Conservation (phyloP, 2,329 filamentous ascomycete species). For the Fusarium beomiforme region DNA sequence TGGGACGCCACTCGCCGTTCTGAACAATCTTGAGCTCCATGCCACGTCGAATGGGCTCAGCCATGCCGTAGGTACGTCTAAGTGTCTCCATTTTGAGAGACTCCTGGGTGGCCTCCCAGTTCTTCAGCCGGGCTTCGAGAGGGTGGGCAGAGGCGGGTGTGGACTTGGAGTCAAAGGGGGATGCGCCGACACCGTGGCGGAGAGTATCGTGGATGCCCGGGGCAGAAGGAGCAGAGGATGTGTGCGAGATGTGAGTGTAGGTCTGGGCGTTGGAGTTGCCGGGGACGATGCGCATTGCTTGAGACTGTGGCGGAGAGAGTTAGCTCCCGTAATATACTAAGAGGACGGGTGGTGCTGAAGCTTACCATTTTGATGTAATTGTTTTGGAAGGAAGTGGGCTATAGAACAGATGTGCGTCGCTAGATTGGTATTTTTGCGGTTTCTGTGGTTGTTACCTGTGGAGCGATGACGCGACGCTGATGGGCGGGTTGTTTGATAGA, state of each 20-base stretch:
- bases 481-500: not conserved
- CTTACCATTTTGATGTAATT: constrained; percentile 60
- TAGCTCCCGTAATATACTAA: constrained; percentile 26
- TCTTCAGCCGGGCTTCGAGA: constrained; percentile 86
- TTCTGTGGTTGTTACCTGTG: not conserved
- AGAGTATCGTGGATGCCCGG: constrained; percentile 95
- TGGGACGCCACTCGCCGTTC: constrained; percentile 82
- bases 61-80: constrained; percentile 87
- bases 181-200: constrained; percentile 81
- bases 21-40: constrained; percentile 95
- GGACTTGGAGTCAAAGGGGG: constrained; percentile 58
- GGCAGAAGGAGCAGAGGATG: constrained; percentile 83
- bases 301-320: constrained; percentile 38
- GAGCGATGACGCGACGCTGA: constrained; percentile 5
- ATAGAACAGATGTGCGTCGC: not conserved
- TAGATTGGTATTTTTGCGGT: not conserved
- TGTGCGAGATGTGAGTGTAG: constrained; percentile 70
- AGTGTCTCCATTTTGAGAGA: constrained; percentile 87
- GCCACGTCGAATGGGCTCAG: constrained; percentile 88
- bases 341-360: constrained; percentile 18
- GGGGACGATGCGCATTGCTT: constrained; percentile 93
- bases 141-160: constrained; percentile 77
- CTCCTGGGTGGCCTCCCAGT: constrained; percentile 93
- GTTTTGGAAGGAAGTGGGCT: not conserved
- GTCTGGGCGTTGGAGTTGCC: constrained; percentile 71